Evolutionary conservation across 225 moss, liverwort and hornwort species (phyloP).

Genomic region (Pleurozium schreberi): DNA sequence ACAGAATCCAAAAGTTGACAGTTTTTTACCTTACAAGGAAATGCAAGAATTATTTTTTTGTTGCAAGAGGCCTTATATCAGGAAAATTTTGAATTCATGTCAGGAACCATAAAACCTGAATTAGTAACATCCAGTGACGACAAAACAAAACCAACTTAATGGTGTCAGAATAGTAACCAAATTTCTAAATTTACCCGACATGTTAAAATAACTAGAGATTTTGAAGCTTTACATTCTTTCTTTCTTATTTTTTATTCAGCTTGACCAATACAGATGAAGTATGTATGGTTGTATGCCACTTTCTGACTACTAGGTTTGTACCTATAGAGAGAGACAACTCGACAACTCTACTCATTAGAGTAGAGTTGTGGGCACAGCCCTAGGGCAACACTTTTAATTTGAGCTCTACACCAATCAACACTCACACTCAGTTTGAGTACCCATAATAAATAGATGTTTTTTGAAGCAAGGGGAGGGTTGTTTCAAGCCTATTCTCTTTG

Average conservation of each 20-base stretch:
- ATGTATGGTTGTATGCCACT: neutral
- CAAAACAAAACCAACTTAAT: no score
- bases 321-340: neutral
- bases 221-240: neutral
- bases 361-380: neutral
- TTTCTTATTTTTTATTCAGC: neutral
- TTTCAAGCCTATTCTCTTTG: no score
- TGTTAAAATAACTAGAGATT: neutral
- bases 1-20: no score
- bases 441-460: no score
- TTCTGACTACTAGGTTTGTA: neutral
- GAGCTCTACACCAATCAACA: no score
- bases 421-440: no score
- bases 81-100: neutral
- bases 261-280: neutral
- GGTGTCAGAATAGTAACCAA: neutral
- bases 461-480: no score
- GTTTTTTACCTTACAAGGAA: no score
- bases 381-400: neutral
- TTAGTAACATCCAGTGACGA: fast-evolving
- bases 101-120: neutral
- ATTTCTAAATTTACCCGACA: neutral
- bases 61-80: neutral
- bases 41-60: no score
- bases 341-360: neutral